phyloP scores from a whole-genome alignment of 805 yeast genomes.

The Teunomyces stri region DNA sequence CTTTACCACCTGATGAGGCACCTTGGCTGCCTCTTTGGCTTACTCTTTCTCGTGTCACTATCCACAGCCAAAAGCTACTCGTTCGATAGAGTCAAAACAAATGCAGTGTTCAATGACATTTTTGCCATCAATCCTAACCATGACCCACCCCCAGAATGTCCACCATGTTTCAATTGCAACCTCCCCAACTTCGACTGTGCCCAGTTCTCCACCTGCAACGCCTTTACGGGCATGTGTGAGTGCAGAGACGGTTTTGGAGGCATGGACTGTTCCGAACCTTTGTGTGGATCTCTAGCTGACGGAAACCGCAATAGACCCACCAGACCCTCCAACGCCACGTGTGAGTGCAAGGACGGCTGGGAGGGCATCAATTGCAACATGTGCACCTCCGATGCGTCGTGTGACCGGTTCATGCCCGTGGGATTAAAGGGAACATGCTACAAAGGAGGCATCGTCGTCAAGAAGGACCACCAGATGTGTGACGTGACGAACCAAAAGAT shows the following conservation, averaged over 20 bases:
- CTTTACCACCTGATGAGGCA: too few relatives aligned
- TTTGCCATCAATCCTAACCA: neutral
- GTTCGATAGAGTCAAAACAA: slow-evolving; percentile 21
- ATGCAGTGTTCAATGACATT: slow-evolving; percentile 24
- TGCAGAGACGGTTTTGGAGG: slow-evolving; percentile 95
- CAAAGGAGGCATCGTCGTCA: slow-evolving; percentile 77
- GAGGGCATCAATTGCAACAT: slow-evolving; percentile 89
- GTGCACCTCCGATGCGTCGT: slow-evolving; percentile 69
- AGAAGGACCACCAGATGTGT: slow-evolving; percentile 85
- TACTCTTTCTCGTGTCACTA: too few relatives aligned
- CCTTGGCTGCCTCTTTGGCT: too few relatives aligned
- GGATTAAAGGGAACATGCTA: slow-evolving; percentile 87
- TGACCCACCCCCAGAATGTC: slow-evolving; percentile 43
- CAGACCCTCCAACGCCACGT: slow-evolving; percentile 51
- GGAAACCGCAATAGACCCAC: slow-evolving; percentile 63
- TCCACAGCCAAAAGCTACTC: neutral
- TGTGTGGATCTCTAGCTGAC: slow-evolving; percentile 76
- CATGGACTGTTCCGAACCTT: slow-evolving; percentile 82
- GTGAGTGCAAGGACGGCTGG: slow-evolving; percentile 88
- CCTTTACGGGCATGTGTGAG: slow-evolving; percentile 86
- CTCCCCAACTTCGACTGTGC: slow-evolving; percentile 86
- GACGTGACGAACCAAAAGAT: slow-evolving; percentile 90
- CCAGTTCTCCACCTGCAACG: slow-evolving; percentile 87
- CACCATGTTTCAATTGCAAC: slow-evolving; percentile 95
- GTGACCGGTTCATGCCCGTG: slow-evolving; percentile 86